phyloP scores from a whole-genome alignment of 352 stramenopile species.

The Phytophthora sojae region DNA sequence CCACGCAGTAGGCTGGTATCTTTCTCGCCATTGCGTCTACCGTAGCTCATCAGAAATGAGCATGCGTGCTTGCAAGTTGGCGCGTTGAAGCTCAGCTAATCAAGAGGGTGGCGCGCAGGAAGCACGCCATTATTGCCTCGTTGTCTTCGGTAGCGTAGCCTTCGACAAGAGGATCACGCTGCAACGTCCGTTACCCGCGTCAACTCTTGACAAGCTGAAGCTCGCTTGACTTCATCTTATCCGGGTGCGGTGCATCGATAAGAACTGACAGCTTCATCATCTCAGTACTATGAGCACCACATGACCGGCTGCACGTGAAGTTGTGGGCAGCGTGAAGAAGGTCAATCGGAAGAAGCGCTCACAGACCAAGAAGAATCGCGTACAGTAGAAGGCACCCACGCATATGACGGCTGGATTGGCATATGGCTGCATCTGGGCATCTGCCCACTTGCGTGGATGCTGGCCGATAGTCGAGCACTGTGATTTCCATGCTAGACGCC shows the following conservation, averaged over 20 bases:
- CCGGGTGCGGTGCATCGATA: not conserved
- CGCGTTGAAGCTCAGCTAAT: slow-evolving; percentile 10
- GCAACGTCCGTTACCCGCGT: not conserved
- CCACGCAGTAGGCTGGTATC: not conserved
- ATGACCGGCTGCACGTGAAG: slow-evolving; percentile 1
- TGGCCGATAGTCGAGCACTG: not conserved
- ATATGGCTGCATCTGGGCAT: slow-evolving; percentile 20
- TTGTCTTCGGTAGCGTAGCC: slow-evolving; percentile 3
- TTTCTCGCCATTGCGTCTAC: not conserved
- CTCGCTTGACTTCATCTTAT: not conserved
- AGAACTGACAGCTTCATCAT: slow-evolving; percentile 9
- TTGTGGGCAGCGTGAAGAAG: too few species aligned
- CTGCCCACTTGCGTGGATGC: slow-evolving; percentile 14
- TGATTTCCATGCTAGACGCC: slow-evolving; percentile 4
- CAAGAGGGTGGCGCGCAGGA: slow-evolving; percentile 5
- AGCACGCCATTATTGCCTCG: not conserved
- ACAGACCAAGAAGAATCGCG: slow-evolving; percentile 5
- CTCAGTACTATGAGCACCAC: not conserved
- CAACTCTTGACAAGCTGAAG: slow-evolving; percentile 5
- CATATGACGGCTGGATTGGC: slow-evolving; percentile 7
- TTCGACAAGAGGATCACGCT: not conserved
- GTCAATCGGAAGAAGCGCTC: not conserved
- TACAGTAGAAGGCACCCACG: slow-evolving; percentile 15
- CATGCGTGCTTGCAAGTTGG: slow-evolving; percentile 1
- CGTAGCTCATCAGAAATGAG: slow-evolving; percentile 9